Conservation (phyloP, 345 rosid genomes). For the Hirschfeldia incana region DNA sequence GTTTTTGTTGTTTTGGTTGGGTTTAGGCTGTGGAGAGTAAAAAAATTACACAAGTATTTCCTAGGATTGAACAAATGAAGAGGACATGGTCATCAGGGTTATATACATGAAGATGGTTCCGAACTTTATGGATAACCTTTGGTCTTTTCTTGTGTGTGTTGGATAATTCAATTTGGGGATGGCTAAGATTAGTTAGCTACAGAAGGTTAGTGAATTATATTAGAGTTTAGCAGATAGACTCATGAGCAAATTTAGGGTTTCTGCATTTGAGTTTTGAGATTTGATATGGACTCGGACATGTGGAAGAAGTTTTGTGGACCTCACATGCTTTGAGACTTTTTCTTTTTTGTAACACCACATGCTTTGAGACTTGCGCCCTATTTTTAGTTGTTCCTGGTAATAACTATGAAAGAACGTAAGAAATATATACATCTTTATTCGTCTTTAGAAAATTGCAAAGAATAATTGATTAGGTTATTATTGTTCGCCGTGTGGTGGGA, state of each 20-base stretch:
- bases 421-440: too few species aligned
- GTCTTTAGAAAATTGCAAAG: too few species aligned
- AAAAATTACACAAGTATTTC: conserved; percentile 16
- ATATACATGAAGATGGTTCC: conserved; percentile 24
- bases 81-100: background rate
- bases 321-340: background rate
- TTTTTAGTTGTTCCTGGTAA: background rate
- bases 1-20: conserved; percentile 20
- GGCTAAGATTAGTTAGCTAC: conserved; percentile 32
- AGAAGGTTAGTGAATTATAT: background rate
- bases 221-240: conserved; percentile 12
- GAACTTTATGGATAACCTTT: conserved; percentile 11
- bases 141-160: background rate
- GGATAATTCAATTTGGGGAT: background rate
- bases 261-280: background rate
- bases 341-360: background rate
- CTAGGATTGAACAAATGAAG: conserved; percentile 33
- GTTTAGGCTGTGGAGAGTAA: conserved; percentile 38
- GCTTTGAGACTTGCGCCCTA: background rate
- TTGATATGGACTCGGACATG: background rate
- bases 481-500: too few species aligned
- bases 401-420: too few species aligned
- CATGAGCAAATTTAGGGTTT: background rate
- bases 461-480: too few species aligned
- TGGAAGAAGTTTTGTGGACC: conserved; percentile 25